A percentile compares a stretch with the other conserved stretches of the same genome.
phyloP scores from a whole-genome alignment of 148 eudicot species.

The Arbutus unedo region DNA sequence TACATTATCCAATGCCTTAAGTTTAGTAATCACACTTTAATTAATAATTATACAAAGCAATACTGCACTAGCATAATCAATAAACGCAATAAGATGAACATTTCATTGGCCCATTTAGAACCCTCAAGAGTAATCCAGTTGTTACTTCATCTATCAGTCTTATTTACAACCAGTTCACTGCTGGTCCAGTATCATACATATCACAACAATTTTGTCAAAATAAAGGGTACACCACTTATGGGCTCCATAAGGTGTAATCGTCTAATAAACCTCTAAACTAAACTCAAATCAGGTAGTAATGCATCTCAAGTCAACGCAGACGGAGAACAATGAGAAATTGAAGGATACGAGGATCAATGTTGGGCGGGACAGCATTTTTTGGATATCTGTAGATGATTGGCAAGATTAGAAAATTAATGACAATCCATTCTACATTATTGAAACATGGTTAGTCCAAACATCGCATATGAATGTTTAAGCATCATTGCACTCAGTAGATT shows the following conservation, averaged over 20 bases:
- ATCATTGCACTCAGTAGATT: not conserved
- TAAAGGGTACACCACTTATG: not conserved
- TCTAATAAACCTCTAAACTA: not conserved
- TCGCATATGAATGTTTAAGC: not conserved
- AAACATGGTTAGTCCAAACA: not conserved
- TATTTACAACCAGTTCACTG: not conserved
- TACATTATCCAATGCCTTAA: not conserved
- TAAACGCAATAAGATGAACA: not conserved
- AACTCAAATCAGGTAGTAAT: conserved; percentile 1
- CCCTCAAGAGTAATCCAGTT: not conserved
- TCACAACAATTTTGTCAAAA: not conserved
- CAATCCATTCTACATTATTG: not conserved
- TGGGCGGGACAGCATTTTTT: conserved; percentile 72
- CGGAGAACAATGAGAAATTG: conserved; percentile 2
- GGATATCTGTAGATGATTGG: conserved; percentile 60
- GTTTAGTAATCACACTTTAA: not conserved
- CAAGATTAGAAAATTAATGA: conserved; percentile 13
- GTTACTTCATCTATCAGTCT: not conserved
- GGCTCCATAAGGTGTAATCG: not conserved
- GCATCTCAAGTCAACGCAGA: not conserved
- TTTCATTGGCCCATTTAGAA: not conserved
- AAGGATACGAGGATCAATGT: conserved; percentile 93
- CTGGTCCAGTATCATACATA: not conserved
- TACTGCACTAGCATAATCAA: not conserved
- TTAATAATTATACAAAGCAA: not conserved